Evolutionary conservation across 805 yeast species (phyloP), one percentile per base, ranked within the genome.

Genomic region (Wickerhamomyces sydowiorum): DNA sequence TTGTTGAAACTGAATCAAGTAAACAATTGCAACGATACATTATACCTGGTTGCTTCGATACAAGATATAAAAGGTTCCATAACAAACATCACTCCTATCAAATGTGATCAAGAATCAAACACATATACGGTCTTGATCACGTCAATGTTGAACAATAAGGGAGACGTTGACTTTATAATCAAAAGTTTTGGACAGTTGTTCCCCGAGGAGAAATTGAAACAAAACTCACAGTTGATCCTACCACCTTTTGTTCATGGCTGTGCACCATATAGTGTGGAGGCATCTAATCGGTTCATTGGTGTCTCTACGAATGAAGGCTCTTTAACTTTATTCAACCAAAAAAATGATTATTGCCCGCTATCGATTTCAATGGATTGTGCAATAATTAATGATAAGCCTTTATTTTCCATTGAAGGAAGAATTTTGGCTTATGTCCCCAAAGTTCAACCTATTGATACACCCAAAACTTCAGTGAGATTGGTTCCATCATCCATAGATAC

Each of bases 321-420:
- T 3, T 40, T 61, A 29, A 47, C 59, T 1, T 42, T 62, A 1
- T 58, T 59, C 43, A 48, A 59, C 28, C 46, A 42, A 14, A 15
- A 6, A 5, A 28, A 42, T 7, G 44, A 50, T 5, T 49, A 45
- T 17, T n/a, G n/a, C n/a, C 57, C 55, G 4, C 27, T 53, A 9
- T 30, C 59, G 1, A 27, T 43, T 15, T 44, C 41, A 24, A 40
- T 49, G 9, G 50, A 57, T 17, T 52, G 51, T 22, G 18, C 34
- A 15, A 48, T 44, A 29, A 20, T 37, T 50, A 37, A 64, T 66
- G 44, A 71, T 71, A 2, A 70, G 69, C 2, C 67, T 68, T 18
- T 66, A 61, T 51, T 57, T 75, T 41, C 72, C 72, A 22, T 66
- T 56, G 21, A 66, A 64, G 36, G 71, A 64, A 10, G 76, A 71